phyloP scores from a whole-genome alignment of 2,329 filamentous ascomycete species.

The Neofusicoccum laricinum region DNA sequence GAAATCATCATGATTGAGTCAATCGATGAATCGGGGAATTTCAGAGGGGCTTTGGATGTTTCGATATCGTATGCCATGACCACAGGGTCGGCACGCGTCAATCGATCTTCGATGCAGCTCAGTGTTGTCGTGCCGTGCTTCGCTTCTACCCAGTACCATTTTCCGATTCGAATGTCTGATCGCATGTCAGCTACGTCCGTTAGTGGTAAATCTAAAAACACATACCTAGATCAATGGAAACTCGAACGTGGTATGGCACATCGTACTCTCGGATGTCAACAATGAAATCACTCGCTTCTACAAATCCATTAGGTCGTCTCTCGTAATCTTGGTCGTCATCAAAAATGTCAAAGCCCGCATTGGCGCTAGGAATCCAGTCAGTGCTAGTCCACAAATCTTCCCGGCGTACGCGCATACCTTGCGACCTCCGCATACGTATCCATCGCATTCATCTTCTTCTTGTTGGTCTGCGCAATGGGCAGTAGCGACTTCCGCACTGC shows the following conservation, averaged over 20 bases:
- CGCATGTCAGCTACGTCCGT: conserved; percentile 14
- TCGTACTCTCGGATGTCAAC: conserved; percentile 99
- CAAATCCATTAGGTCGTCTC: conserved; percentile 72
- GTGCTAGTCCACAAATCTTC: conserved; percentile 19
- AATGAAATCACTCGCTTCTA: conserved; percentile 94
- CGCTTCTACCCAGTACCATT: conserved; percentile 94
- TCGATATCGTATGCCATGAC: conserved; percentile 99
- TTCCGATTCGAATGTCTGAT: conserved; percentile 87
- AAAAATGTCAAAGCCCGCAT: conserved; percentile 89
- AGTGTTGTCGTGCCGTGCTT: conserved; percentile 88
- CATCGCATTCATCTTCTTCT: conserved; percentile 93
- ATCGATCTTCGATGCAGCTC: conserved; percentile 78
- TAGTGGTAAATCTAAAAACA: neutral
- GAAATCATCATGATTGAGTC: conserved; percentile 99
- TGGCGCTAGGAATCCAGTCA: conserved; percentile 52
- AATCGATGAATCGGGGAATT: conserved; percentile 91
- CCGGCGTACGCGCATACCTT: conserved; percentile 55
- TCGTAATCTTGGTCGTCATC: conserved; percentile 84
- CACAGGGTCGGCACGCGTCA: conserved; percentile 91
- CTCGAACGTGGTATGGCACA: conserved; percentile 97
- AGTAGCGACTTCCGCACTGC: conserved; percentile 79
- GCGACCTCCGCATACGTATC: conserved; percentile 97
- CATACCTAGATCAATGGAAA: conserved; percentile 88
- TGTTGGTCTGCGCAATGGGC: conserved; percentile 94
- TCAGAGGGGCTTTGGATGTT: conserved; percentile 90